Evolutionary conservation across 768 basidiomycete species (phyloP).

Genomic region (Termitomyces sp.): DNA sequence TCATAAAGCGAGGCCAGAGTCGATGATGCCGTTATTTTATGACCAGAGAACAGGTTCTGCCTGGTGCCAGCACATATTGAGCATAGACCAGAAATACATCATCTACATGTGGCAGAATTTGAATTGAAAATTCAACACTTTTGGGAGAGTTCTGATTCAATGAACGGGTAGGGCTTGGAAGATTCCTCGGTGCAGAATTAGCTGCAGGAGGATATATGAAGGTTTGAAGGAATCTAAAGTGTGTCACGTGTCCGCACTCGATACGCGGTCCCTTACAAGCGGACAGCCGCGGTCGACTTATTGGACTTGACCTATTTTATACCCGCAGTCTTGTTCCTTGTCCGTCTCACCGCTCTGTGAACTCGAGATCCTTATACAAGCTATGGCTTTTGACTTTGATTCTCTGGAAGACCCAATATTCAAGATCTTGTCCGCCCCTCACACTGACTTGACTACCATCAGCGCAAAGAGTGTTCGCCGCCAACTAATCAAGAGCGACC

Average conservation of each 20-base stretch:
- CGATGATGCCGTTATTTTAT: not conserved
- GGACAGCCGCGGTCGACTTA: not conserved
- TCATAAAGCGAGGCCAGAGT: not conserved
- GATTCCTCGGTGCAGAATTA: not conserved
- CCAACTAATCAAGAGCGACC: conserved; percentile 49
- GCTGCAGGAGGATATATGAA: no score
- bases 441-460: conserved; percentile 71
- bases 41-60: not conserved
- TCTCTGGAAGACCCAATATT: conserved; percentile 57
- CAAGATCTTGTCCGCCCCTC: conserved; percentile 69
- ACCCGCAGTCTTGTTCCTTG: conserved; percentile 1
- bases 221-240: no score
- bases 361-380: conserved; percentile 1
- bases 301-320: not conserved
- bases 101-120: not conserved
- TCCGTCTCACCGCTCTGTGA: not conserved
- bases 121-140: not conserved
- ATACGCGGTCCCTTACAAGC: conserved; percentile 10
- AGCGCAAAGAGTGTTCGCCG: conserved; percentile 88
- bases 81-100: no score
- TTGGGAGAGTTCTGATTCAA: no score
- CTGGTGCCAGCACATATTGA: not conserved
- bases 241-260: conserved; percentile 13
- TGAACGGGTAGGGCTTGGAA: not conserved
- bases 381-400: conserved; percentile 48